Evolutionary conservation across 2,329 filamentous ascomycete species (phyloP).

Genomic region (Sporothrix euskadiensis): DNA sequence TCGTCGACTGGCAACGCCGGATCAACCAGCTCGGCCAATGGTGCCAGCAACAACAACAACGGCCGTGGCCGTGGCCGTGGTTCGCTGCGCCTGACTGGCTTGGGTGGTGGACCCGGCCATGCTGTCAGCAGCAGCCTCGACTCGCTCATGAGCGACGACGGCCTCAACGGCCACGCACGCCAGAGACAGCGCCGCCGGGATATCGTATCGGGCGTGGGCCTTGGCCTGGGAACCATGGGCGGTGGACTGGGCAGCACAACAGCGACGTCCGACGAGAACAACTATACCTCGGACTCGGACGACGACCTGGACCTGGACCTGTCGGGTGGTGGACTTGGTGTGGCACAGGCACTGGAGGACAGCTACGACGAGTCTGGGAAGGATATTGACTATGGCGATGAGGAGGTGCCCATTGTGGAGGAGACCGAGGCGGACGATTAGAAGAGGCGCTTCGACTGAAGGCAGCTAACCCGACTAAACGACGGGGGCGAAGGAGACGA

Average conservation of each 20-base stretch:
- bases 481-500: not conserved
- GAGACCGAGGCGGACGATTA: constrained; percentile 6
- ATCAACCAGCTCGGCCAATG: no score
- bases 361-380: constrained; percentile 3
- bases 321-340: constrained; percentile 14
- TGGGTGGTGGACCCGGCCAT: constrained; percentile 7
- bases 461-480: no score
- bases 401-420: not conserved
- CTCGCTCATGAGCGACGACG: constrained; percentile 28
- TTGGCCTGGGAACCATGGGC: not conserved
- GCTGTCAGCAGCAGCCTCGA: constrained; percentile 27
- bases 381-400: not conserved
- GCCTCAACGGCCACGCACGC: not conserved
- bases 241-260: constrained; percentile 26
- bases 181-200: not conserved
- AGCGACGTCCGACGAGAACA: constrained; percentile 31
- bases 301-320: constrained; percentile 11
- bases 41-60: not conserved
- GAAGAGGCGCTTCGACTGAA: not conserved
- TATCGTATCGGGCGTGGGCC: not conserved
- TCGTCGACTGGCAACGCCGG: not conserved
- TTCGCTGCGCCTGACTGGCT: not conserved
- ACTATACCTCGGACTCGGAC: constrained; percentile 18
- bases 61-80: not conserved
- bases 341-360: not conserved